phyloP scores from a whole-genome alignment of 31 red algal species.

The Porphyra umbilicalis region DNA sequence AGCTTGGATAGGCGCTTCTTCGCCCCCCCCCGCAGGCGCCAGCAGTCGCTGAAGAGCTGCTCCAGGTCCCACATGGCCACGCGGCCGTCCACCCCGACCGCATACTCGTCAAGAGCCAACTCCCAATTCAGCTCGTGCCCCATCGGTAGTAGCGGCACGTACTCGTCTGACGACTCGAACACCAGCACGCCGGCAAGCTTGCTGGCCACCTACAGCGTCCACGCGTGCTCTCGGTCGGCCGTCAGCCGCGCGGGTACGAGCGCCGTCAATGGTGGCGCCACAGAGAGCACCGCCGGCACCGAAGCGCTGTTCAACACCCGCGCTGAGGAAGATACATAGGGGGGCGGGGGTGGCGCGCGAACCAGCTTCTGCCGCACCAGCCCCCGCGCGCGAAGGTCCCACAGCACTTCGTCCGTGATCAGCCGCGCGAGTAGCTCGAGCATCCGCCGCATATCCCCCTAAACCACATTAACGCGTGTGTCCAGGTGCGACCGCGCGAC shows the following conservation, averaged over 20 bases:
- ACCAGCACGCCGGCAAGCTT: neutral
- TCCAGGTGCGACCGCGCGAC: too few species aligned
- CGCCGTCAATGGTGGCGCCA: neutral
- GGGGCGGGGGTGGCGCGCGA: too few species aligned
- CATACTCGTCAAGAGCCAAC: neutral
- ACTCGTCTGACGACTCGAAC: neutral
- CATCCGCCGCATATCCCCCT: neutral
- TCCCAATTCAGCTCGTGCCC: neutral
- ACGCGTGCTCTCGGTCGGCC: neutral
- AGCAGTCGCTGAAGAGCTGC: neutral
- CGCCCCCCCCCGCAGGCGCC: neutral
- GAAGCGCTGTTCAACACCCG: neutral
- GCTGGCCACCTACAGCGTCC: neutral
- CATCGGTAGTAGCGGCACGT: neutral
- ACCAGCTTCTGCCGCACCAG: neutral
- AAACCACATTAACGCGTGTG: too few species aligned
- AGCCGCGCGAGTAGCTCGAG: neutral
- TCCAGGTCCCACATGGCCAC: neutral
- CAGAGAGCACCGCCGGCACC: too few species aligned
- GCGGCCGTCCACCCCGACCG: neutral
- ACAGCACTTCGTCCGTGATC: neutral
- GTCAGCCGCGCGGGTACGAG: neutral
- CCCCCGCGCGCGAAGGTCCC: neutral
- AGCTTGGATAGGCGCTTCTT: neutral
- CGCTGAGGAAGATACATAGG: too few species aligned